Evolutionary conservation across 257 asterid genomes (phyloP).

Genomic region (Lithospermum erythrorhizon): DNA sequence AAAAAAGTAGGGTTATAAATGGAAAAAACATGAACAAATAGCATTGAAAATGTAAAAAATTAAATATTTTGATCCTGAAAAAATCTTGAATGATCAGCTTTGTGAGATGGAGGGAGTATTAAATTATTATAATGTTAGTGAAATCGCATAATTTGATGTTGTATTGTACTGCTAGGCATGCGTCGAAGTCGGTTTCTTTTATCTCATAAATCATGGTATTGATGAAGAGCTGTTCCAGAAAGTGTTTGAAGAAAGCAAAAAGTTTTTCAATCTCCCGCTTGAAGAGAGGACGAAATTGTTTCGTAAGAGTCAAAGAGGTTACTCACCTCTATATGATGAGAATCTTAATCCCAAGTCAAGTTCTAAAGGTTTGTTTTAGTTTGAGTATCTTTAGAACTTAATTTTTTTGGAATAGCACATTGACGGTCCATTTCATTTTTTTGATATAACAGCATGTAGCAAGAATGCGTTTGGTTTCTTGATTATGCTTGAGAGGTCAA

Average conservation of each 20-base stretch:
- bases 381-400: too few relatives aligned
- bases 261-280: conserved; percentile 29
- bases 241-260: conserved; percentile 29
- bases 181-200: conserved; percentile 43
- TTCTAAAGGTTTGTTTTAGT: conserved; percentile 19
- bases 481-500: too few relatives aligned
- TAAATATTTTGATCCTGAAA: too few relatives aligned
- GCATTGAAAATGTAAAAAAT: too few relatives aligned
- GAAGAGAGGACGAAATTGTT: conserved; percentile 36
- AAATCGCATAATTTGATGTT: neutral
- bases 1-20: too few relatives aligned
- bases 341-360: conserved; percentile 35
- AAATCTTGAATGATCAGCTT: too few relatives aligned
- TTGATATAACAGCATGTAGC: too few relatives aligned
- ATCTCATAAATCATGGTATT: conserved; percentile 51
- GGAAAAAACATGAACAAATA: too few relatives aligned
- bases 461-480: too few relatives aligned
- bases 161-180: conserved; percentile 28
- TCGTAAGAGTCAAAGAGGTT: conserved; percentile 34
- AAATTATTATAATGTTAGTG: neutral
- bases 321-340: conserved; percentile 42
- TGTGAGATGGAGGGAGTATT: too few relatives aligned
- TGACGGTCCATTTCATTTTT: too few relatives aligned
- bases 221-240: conserved; percentile 25
- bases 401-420: too few relatives aligned